Base-by-base conservation (phyloP, 257 asterid species). In the Cordia subcordata region DNA sequence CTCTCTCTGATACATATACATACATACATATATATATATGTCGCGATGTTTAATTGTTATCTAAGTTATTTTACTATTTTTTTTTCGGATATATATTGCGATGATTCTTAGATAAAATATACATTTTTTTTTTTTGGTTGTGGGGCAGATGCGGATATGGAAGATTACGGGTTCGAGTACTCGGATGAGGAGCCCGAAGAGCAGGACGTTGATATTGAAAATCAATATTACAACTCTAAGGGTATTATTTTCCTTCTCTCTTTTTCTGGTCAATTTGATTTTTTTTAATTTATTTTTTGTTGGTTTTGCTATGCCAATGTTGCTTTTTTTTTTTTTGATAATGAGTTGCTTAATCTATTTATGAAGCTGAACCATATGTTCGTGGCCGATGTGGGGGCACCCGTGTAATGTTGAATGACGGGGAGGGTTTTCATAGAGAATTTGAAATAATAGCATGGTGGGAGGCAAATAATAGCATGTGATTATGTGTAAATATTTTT, bases 111-210 rank as follows among this genome's bases (percentile, higher is more conserved):
- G 47, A 19, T 67, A 13, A 66, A 15, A 27, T 0, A n/a, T 0
- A 33, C 18, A 27, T 0, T 1, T 45, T 64, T 38, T 21, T 63
- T 8, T 17, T 62, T 40, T n/a, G n/a, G n/a, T n/a, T n/a, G n/a
- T 58, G 69, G 58, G 63, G 72, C 66, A 88, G 94, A 88, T 75
- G 97, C 95, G 60, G 99, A 93, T 77, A 89, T 93, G 97, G 99
- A 93, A 79, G 97, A 93, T 64, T 93, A 89, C 63, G 99, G 97
- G 40, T 93, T 93, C 66, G 97, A 93, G 84, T 93, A 93, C 79
- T 93, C 97, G 1, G 97, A 93, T 55, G 99, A 93, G 61, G 99
- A 93, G 70, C 96, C 91, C 1, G 97, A 89, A 68, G 99, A 93
- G 62, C 96, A 89, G 79, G 95, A 93, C 68, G 96, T 89, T 57